Evolutionary conservation across 805 yeast species (phyloP).

Genomic region (Yueomyces sinensis): DNA sequence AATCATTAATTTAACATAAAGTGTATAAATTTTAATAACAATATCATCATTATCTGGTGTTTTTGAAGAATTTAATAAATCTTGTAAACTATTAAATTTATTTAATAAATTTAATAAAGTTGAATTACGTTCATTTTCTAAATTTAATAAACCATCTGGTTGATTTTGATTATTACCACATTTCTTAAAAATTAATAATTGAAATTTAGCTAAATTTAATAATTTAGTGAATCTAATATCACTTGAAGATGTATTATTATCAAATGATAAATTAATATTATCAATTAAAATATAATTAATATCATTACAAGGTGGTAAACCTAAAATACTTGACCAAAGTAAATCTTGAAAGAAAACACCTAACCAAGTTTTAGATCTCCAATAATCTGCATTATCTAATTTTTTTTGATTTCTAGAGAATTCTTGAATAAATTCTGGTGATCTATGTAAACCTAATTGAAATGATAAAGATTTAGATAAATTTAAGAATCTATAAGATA

Average conservation of each 20-base stretch:
- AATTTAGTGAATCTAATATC: slow-evolving; percentile 5
- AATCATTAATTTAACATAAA: slow-evolving; percentile 67
- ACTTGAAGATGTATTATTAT: slow-evolving; percentile 6
- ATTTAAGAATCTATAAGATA: slow-evolving; percentile 79
- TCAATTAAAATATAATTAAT: slow-evolving; percentile 57
- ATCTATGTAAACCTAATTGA: slow-evolving; percentile 84
- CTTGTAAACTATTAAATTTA: not conserved
- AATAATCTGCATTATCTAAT: slow-evolving; percentile 79
- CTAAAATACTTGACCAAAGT: slow-evolving; percentile 78
- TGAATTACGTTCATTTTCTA: not conserved
- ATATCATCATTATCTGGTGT: slow-evolving; percentile 28
- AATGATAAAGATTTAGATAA: slow-evolving; percentile 73
- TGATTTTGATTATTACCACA: not conserved
- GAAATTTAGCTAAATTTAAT: not conserved
- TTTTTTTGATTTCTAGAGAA: slow-evolving; percentile 83
- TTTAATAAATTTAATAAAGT: not conserved
- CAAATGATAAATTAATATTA: slow-evolving; percentile 53
- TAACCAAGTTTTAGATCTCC: slow-evolving; percentile 91
- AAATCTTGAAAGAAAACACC: slow-evolving; percentile 82
- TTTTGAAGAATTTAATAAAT: not conserved
- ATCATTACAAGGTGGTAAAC: slow-evolving; percentile 69
- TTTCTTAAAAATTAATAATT: not conserved
- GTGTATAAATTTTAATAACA: slow-evolving; percentile 61
- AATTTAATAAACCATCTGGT: not conserved
- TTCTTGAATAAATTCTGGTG: slow-evolving; percentile 70